Conservation (phyloP, 352 stramenopile species). For the Globisporangium alternatum region DNA sequence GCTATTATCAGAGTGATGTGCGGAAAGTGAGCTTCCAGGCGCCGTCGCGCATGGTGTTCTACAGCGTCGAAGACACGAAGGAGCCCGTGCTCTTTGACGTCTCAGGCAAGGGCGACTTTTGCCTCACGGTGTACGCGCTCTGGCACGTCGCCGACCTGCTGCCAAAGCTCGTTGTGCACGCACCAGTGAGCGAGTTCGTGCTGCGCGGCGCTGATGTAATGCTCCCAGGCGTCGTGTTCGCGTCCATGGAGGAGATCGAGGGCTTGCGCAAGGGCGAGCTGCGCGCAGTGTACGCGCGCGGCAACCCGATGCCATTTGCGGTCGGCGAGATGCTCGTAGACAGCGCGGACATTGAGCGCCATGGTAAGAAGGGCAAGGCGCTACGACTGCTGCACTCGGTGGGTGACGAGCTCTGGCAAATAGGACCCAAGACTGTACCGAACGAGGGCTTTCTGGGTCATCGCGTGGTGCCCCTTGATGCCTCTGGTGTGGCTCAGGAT, state of each 20-base stretch:
- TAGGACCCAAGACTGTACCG: constrained; percentile 61
- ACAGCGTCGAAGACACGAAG: constrained; percentile 45
- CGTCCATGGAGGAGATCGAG: constrained; percentile 45
- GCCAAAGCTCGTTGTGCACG: constrained; percentile 61
- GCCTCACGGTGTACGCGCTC: constrained; percentile 53
- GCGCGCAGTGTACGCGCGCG: constrained; percentile 61
- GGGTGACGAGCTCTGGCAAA: constrained; percentile 73
- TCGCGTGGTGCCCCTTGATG: constrained; percentile 30
- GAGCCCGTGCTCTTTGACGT: constrained; percentile 75
- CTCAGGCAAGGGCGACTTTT: constrained; percentile 63
- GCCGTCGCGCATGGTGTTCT: constrained; percentile 71
- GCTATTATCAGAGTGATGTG: constrained; percentile 26
- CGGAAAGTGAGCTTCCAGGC: constrained; percentile 82
- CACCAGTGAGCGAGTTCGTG: constrained; percentile 78
- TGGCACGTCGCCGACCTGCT: constrained; percentile 53
- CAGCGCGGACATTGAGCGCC: constrained; percentile 40
- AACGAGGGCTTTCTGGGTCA: constrained; percentile 61
- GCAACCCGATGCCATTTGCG: constrained; percentile 73
- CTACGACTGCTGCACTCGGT: constrained; percentile 69
- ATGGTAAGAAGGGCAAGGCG: constrained; percentile 65
- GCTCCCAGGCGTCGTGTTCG: constrained; percentile 76
- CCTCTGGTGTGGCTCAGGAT: constrained; percentile 9
- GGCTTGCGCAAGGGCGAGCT: constrained; percentile 64
- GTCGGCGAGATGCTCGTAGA: constrained; percentile 80
- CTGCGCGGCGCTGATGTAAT: constrained; percentile 81